Evolutionary conservation across 2,329 filamentous ascomycete species (phyloP), one percentile per base, ranked within the genome.

Genomic region (Penicillium sp.): DNA sequence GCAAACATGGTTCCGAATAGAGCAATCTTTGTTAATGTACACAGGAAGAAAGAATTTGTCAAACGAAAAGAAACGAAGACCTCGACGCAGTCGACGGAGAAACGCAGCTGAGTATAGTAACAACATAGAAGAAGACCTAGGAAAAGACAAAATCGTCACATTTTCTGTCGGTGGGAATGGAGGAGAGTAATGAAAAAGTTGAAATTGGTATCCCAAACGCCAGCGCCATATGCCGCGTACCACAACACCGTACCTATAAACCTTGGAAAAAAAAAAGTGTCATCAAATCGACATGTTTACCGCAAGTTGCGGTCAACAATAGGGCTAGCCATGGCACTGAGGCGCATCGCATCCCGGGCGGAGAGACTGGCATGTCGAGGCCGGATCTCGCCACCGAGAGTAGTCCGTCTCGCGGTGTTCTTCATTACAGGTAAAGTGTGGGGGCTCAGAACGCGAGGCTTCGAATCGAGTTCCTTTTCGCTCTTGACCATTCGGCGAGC

Each of bases 401-500:
- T 77, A 6, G 71, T 73, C 33, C 75, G 70, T 36, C 75, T 65
- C 38, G 68, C 71, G 5, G 71, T 76, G 36, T 70, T 70, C 66
- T 87, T 87, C 62, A 80, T 77, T 26, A 87, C 77, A 1, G 84
- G 80, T 16, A 82, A 75, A 26, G 77, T 79, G 31, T 84, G 76
- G 26, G 86, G 85, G 59, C 83, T 85, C 45, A 88, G 71, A 13
- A 88, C 83, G 51, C 78, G 82, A 36, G 73, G 72, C 54, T 80
- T 80, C 63, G 74, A 76, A 16, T 81, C 79, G 45, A 77, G 75
- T 39, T 82, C 81, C 59, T 82, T 83, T 29, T 85, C 81, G 44
- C 77, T 80, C 65, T 81, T 84, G 36, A 85, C 81, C 83, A 88
- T 87, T 13, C 86, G 78, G 41, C 86, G 77, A 24, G 85, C 85